Evolutionary conservation across 108 stramenopile genomes (phyloP).

Genomic region (Cyclotella atomus): DNA sequence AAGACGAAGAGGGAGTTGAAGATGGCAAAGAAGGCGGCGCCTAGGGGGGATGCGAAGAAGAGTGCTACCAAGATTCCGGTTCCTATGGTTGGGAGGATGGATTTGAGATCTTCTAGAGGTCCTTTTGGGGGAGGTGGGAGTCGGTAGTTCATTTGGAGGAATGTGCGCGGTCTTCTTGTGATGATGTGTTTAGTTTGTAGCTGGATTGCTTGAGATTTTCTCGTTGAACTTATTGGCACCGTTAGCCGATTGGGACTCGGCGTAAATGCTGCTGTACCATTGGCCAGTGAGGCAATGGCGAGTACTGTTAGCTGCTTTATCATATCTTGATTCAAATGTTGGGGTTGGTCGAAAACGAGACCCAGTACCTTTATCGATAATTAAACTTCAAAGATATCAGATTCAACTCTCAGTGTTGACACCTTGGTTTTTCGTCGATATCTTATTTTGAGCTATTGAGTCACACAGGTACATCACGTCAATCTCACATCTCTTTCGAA

Average conservation of each 20-base stretch:
- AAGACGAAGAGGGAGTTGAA: conserved; percentile 73
- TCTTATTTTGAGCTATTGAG: too few species aligned
- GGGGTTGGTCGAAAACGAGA: too few species aligned
- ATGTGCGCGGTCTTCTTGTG: conserved; percentile 6
- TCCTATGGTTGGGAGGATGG: conserved; percentile 40
- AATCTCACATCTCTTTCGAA: too few species aligned
- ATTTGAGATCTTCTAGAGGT: conserved; percentile 30
- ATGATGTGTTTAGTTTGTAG: background rate
- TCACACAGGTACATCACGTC: too few species aligned
- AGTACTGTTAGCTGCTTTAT: background rate
- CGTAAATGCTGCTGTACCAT: conserved; percentile 25
- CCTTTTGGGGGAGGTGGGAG: conserved; percentile 44
- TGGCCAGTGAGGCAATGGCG: background rate
- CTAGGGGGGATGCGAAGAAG: conserved; percentile 77
- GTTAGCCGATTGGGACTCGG: background rate
- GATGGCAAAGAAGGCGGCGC: conserved; percentile 72
- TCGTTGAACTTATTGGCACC: background rate
- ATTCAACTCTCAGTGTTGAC: too few species aligned
- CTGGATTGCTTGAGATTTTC: background rate
- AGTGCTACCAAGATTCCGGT: conserved; percentile 27
- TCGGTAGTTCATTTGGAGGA: conserved; percentile 34
- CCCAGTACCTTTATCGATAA: too few species aligned
- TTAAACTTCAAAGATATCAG: too few species aligned
- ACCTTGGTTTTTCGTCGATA: too few species aligned
- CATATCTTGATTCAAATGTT: too few species aligned